Evolutionary conservation across 257 asterid species (phyloP).

Genomic region (Salvia rosmarinus): DNA sequence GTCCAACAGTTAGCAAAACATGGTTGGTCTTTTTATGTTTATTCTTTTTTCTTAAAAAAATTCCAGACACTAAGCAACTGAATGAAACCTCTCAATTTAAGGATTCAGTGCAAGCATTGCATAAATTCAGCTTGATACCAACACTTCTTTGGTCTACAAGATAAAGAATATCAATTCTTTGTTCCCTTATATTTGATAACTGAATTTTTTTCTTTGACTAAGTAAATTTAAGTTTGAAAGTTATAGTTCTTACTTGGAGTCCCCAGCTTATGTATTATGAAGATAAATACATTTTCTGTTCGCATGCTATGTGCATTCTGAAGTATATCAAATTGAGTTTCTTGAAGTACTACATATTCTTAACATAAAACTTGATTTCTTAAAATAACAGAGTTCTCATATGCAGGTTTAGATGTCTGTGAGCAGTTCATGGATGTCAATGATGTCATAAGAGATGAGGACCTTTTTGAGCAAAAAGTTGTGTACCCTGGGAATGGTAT

Average conservation of each 20-base stretch:
- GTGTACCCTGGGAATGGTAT: conserved; percentile 66
- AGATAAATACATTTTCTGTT: background rate
- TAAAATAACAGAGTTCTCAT: conserved; percentile 32
- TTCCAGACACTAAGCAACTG: background rate
- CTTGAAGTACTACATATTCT: conserved; percentile 1
- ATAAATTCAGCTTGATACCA: conserved; percentile 6
- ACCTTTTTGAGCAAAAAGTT: conserved; percentile 71
- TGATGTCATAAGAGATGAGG: conserved; percentile 96
- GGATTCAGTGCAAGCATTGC: background rate
- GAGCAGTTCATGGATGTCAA: conserved; percentile 98
- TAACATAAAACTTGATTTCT: conserved; percentile 14
- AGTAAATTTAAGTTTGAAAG: too few relatives aligned
- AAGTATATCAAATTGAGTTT: conserved; percentile 4
- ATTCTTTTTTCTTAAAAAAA: background rate
- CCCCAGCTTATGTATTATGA: background rate
- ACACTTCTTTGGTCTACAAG: background rate
- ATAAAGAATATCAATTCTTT: background rate
- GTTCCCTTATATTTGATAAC: conserved; percentile 1
- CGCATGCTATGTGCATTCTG: conserved; percentile 9
- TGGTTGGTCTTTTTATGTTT: background rate
- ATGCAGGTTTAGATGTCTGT: conserved; percentile 86
- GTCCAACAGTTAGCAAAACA: background rate
- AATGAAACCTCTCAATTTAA: background rate
- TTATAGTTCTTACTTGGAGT: too few relatives aligned
- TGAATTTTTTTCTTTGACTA: conserved; percentile 7